Conservation (phyloP, 1,284 basidiomycete species). For the Irpex sp. region DNA sequence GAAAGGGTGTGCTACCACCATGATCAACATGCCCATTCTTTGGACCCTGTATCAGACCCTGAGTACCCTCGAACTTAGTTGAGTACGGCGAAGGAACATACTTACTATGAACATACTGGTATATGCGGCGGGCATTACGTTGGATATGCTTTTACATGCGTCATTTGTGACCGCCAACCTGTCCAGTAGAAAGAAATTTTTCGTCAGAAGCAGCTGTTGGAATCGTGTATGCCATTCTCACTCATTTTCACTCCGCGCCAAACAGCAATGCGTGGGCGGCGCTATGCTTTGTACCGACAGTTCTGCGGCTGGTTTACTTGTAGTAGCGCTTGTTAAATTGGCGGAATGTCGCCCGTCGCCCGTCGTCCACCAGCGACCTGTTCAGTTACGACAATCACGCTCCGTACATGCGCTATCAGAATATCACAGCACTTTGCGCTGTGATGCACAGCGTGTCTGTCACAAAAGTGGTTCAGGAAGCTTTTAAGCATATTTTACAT, state of each 20-base stretch:
- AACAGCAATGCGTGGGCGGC: not conserved
- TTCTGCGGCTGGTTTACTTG: not conserved
- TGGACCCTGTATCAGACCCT: not conserved
- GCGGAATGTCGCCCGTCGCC: not conserved
- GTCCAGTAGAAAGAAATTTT: not conserved
- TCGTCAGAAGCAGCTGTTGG: not conserved
- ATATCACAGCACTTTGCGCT: no score
- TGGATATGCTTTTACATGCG: not conserved
- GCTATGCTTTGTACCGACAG: not conserved
- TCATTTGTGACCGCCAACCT: not conserved
- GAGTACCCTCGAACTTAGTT: not conserved
- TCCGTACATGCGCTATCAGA: no score
- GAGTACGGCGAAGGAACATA: not conserved
- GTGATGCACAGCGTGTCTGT: no score
- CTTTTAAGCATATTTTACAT: no score
- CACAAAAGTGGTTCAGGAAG: no score
- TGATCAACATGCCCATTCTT: not conserved
- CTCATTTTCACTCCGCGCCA: not conserved
- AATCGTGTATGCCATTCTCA: not conserved
- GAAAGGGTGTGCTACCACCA: not conserved
- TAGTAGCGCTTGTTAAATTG: not conserved
- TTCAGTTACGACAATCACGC: no score
- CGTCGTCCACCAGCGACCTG: no score
- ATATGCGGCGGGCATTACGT: not conserved
- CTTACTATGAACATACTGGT: not conserved